Conservation (phyloP, 371 early-diverging fungal species). For the Syncephalastrum racemosum region DNA sequence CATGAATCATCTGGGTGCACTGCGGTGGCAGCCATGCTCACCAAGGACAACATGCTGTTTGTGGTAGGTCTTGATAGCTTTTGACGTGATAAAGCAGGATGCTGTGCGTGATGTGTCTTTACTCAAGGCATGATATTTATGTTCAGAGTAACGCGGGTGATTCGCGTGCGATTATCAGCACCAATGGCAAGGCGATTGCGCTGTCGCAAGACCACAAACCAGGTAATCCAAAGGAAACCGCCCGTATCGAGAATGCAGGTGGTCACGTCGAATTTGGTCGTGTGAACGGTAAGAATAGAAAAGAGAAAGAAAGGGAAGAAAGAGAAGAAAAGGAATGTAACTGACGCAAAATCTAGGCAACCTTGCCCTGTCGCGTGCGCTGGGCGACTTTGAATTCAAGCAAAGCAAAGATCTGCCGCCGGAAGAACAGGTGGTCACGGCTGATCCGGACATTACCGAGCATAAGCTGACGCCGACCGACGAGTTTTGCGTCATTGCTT, state of each 20-base stretch:
- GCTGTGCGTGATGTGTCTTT: not conserved
- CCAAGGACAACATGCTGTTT: slow-evolving; percentile 56
- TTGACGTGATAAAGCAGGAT: not conserved
- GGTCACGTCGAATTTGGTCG: slow-evolving; percentile 95
- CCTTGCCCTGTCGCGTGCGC: slow-evolving; percentile 92
- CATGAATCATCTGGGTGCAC: slow-evolving; percentile 93
- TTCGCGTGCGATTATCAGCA: slow-evolving; percentile 85
- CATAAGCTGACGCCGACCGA: slow-evolving; percentile 61
- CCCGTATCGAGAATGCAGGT: slow-evolving; percentile 85
- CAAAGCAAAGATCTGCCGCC: slow-evolving; percentile 64
- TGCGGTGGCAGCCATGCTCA: slow-evolving; percentile 83
- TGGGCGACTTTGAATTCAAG: slow-evolving; percentile 98
- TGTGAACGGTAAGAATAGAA: slow-evolving; percentile 80
- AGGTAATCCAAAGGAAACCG: slow-evolving; percentile 70
- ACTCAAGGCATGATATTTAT: too few species aligned
- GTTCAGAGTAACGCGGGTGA: slow-evolving; percentile 91
- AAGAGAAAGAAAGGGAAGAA: not conserved
- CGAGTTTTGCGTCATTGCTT: slow-evolving; percentile 88
- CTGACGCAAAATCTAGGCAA: slow-evolving; percentile 55
- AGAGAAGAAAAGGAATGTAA: not conserved
- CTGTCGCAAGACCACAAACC: slow-evolving; percentile 97
- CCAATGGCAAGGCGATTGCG: slow-evolving; percentile 68
- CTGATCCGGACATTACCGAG: slow-evolving; percentile 74
- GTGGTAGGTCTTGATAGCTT: slow-evolving; percentile 30
- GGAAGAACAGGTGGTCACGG: slow-evolving; percentile 91